A percentile compares a stretch with the other conserved stretches of the same genome.
Conservation (phyloP, 1,284 basidiomycete species). For the Ustilago lituana region DNA sequence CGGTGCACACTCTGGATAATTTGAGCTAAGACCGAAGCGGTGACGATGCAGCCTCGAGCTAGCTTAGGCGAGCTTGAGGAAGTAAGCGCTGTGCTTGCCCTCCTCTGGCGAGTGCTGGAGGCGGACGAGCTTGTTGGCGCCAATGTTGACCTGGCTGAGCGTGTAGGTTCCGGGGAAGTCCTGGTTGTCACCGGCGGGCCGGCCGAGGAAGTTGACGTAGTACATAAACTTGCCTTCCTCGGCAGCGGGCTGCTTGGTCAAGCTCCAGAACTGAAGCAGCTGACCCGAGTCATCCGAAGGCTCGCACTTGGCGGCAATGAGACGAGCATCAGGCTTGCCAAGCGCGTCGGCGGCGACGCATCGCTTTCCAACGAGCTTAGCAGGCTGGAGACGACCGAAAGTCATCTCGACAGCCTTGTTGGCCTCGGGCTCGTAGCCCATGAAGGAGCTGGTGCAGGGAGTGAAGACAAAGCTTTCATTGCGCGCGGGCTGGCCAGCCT, state of each 20-base stretch:
- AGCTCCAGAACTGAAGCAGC: slow-evolving; percentile 47
- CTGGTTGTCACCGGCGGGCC: slow-evolving; percentile 15
- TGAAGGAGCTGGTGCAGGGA: slow-evolving; percentile 32
- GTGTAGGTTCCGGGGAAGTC: slow-evolving; percentile 41
- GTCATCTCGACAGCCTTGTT: slow-evolving; percentile 44
- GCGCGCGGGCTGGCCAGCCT: slow-evolving; percentile 23
- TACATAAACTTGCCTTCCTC: slow-evolving; percentile 19
- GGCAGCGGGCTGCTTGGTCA: slow-evolving; percentile 41
- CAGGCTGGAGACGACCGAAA: slow-evolving; percentile 47
- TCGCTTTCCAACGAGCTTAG: slow-evolving; percentile 34
- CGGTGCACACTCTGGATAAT: slow-evolving; percentile 7
- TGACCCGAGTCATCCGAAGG: slow-evolving; percentile 47
- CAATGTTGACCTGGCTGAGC: slow-evolving; percentile 14
- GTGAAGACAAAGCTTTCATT: slow-evolving; percentile 47
- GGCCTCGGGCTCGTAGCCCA: slow-evolving; percentile 37
- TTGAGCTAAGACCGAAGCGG: no score
- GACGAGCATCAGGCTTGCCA: slow-evolving; percentile 9
- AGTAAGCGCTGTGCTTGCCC: slow-evolving; percentile 30
- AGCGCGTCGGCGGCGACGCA: slow-evolving; percentile 42
- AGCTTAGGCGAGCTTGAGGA: slow-evolving; percentile 41
- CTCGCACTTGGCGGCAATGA: slow-evolving; percentile 40
- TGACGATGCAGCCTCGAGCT: no score
- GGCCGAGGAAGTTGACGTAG: slow-evolving; percentile 49
- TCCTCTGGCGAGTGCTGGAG: slow-evolving; percentile 21
- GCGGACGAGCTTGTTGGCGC: slow-evolving; percentile 34